Evolutionary conservation across 2,329 filamentous ascomycete species (phyloP), one percentile per base, ranked within the genome.

Genomic region (Diaporthe capsici): DNA sequence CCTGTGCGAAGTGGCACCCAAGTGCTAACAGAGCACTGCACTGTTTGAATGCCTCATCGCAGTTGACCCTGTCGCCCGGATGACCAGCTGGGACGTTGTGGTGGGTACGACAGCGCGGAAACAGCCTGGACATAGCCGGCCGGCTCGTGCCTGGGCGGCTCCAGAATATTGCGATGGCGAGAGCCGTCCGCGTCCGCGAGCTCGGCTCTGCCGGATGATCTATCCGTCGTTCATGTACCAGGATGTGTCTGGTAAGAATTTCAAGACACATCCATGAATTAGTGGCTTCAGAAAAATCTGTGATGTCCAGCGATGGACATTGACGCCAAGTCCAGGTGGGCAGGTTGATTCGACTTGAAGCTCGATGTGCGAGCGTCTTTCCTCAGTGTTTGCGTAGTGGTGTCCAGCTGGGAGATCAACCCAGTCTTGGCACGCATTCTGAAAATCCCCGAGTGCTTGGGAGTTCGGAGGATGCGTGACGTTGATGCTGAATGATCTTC

Each of bases 21-120:
- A 53, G 47, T 5, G 13, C 22, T 28, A 34, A 3, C 20, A 39
- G n/a, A 37, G 28, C 15, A 34, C 47, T 28, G 22, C 22, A 39
- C 22, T 37, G 8, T 31, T 12, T 39, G 31, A 8, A 20, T n/a
- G 22, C 31, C 20, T 51, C 31, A n/a, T 68, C 31, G 22, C 3
- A 51, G n/a, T 53, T 34, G 31, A 39, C 4, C 9, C 12, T 37
- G 20, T 53, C n/a, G 47, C 20, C 47, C 31, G 49, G 31, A 25
- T 53, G 65, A 25, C 31, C 34, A 28, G 65, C 15, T 49, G n/a
- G 31, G 8, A 7, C 22, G 47, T 53, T 28, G 47, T 42, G 63
- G 47, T 68, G 65, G 65, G n/a, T 68, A 68, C 63, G 7, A 22
- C 47, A 39, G 47, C n/a, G 63, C 63, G 65, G 65, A 28, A 53